A percentile compares a stretch with the other conserved stretches of the same genome.
phyloP scores from a whole-genome alignment of 805 yeast species.

The Naumovozyma castellii region DNA sequence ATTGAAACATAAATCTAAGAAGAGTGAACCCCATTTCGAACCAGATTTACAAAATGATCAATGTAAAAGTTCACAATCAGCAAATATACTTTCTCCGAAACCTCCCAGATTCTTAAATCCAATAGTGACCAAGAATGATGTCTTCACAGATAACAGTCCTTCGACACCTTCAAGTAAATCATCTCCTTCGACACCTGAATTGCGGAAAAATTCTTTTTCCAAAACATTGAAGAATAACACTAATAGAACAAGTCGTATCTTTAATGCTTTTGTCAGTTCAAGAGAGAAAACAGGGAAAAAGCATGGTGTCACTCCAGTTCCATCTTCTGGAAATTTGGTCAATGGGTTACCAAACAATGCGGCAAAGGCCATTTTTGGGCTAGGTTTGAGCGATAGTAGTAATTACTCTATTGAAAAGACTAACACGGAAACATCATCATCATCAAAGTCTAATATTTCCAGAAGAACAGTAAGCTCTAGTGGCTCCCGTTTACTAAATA shows the following conservation, averaged over 20 bases:
- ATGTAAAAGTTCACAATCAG: background rate
- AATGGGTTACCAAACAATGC: constrained; percentile 29
- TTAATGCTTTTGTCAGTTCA: constrained; percentile 28
- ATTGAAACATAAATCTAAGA: background rate
- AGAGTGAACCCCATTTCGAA: background rate
- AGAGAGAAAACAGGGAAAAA: constrained; percentile 8
- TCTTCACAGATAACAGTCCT: background rate
- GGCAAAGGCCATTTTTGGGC: constrained; percentile 7
- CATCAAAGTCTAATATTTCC: background rate
- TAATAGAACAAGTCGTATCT: constrained; percentile 20
- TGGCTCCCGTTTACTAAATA: background rate
- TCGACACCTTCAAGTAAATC: background rate
- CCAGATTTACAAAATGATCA: background rate
- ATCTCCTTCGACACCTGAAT: background rate
- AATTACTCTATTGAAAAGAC: constrained; percentile 1
- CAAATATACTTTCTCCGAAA: background rate
- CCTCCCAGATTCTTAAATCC: background rate
- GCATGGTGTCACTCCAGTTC: constrained; percentile 17
- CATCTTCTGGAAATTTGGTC: constrained; percentile 23
- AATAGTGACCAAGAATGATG: background rate
- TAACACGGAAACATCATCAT: constrained; percentile 2
- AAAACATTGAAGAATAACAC: background rate
- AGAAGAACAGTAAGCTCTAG: background rate
- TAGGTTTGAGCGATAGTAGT: constrained; percentile 7
- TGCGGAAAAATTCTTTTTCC: background rate